Evolutionary conservation across 331 rosid genomes (phyloP).

Genomic region (Acacia pycnantha): DNA sequence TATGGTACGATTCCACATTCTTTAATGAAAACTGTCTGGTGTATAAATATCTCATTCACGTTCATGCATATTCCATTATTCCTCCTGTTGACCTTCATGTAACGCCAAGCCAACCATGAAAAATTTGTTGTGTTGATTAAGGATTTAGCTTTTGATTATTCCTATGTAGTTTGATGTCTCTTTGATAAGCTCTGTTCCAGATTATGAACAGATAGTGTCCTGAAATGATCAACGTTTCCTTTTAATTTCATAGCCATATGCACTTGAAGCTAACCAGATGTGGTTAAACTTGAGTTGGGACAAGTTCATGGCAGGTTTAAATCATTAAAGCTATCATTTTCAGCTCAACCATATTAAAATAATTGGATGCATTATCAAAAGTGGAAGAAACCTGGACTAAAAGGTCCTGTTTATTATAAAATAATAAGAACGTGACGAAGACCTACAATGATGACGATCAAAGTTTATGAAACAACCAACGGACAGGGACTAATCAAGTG

Average conservation of each 20-base stretch:
- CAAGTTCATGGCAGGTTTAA: slow-evolving; percentile 1
- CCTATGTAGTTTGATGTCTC: background rate
- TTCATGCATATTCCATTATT: slow-evolving; percentile 21
- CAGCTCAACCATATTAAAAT: background rate
- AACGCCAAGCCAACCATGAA: background rate
- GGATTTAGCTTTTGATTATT: background rate
- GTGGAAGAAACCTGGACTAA: background rate
- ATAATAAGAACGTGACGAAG: background rate
- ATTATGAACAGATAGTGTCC: background rate
- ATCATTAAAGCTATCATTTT: background rate
- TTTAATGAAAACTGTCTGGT: slow-evolving; percentile 21
- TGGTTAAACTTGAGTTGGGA: background rate
- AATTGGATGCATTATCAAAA: background rate
- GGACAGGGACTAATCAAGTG: background rate
- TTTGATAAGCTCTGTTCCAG: background rate
- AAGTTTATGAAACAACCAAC: background rate
- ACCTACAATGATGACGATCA: background rate
- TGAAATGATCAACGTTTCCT: background rate
- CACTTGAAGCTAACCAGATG: background rate
- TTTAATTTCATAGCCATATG: background rate
- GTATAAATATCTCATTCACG: slow-evolving; percentile 18
- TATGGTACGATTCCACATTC: background rate
- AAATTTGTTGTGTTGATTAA: background rate
- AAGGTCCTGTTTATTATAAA: background rate
- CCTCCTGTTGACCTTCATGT: background rate